Evolutionary conservation across 352 stramenopile species (phyloP).

Genomic region (Thalassiosira hispida): DNA sequence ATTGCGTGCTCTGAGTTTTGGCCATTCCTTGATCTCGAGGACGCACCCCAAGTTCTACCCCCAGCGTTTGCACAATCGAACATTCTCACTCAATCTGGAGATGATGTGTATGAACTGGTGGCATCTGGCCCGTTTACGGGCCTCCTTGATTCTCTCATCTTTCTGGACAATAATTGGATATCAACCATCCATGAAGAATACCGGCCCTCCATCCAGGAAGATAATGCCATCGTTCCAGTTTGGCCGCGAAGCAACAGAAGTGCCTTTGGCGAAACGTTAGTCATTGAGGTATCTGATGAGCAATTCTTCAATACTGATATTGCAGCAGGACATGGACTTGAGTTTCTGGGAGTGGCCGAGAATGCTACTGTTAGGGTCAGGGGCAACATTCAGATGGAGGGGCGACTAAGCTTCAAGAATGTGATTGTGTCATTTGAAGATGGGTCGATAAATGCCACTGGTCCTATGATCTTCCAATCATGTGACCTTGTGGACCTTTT

Average conservation of each 20-base stretch:
- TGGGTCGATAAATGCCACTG: constrained; percentile 7
- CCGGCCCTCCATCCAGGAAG: not conserved
- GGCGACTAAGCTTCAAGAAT: constrained; percentile 18
- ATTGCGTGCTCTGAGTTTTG: constrained; percentile 11
- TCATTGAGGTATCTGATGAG: not conserved
- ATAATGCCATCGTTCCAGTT: not conserved
- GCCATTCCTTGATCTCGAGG: not conserved
- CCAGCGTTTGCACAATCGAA: constrained; percentile 11
- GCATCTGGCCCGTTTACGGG: not conserved
- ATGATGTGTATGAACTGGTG: constrained; percentile 10
- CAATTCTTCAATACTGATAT: constrained; percentile 8
- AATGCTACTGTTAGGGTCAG: not conserved
- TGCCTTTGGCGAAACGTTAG: not conserved
- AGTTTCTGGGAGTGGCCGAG: constrained; percentile 1
- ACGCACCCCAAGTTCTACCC: not conserved
- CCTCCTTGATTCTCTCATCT: not conserved
- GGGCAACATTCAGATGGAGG: constrained; percentile 2
- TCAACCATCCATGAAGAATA: constrained; percentile 1
- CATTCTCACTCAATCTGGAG: not conserved
- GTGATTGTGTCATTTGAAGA: constrained; percentile 11
- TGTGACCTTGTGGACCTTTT: constrained; percentile 1
- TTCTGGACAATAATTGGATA: constrained; percentile 5
- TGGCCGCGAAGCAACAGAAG: not conserved
- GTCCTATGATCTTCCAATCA: constrained; percentile 11
- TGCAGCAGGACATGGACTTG: constrained; percentile 5